Conservation (phyloP, 495 filamentous ascomycete genomes). For the Elasticomyces elasticus region DNA sequence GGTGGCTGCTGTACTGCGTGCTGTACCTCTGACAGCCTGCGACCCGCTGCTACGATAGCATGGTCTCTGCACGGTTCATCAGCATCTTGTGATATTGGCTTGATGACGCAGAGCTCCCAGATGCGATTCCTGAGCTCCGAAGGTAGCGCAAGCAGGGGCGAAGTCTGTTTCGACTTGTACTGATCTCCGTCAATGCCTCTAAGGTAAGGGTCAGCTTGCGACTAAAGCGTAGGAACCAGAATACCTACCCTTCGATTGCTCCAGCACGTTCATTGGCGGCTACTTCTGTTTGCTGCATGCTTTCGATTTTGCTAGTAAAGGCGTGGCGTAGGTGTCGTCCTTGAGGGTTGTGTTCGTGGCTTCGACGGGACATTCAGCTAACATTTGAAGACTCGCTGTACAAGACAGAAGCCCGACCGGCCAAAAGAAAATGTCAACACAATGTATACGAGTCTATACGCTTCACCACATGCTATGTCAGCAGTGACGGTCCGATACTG, state of each 20-base stretch:
- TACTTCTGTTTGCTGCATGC: too few species aligned
- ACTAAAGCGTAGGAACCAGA: too few species aligned
- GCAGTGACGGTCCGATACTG: neutral
- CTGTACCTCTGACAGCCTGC: neutral
- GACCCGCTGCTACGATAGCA: neutral
- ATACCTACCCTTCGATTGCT: too few species aligned
- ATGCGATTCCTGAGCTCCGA: neutral
- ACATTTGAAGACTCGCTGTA: neutral
- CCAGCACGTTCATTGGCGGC: too few species aligned
- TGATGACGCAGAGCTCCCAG: neutral
- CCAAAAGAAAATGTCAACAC: neutral
- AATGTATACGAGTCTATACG: neutral
- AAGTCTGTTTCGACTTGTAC: neutral
- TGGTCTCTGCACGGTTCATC: neutral
- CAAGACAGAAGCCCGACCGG: too few species aligned
- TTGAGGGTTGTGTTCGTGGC: too few species aligned
- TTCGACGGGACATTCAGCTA: too few species aligned
- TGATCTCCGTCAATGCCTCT: neutral
- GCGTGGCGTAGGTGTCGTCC: too few species aligned
- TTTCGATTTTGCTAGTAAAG: too few species aligned
- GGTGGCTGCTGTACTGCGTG: neutral
- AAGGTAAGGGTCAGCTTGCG: neutral
- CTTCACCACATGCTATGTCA: neutral
- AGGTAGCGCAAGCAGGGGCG: neutral
- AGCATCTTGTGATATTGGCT: neutral